Conservation (phyloP, 495 filamentous ascomycete genomes). For the Aspergillus baeticus region DNA sequence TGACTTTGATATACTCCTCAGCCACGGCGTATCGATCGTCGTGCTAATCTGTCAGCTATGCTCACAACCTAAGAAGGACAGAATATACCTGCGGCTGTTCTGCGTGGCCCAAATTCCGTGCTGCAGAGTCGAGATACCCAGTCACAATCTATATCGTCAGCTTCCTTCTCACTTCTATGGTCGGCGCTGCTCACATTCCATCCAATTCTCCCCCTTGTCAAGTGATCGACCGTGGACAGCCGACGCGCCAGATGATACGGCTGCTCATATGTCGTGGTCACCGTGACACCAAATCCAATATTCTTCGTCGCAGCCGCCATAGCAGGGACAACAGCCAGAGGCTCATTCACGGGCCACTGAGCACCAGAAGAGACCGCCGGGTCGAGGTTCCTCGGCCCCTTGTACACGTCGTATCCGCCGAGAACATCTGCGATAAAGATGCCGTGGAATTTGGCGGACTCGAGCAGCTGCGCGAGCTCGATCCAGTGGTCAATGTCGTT, state of each 20-base stretch:
- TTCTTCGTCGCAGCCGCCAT: slow-evolving; percentile 57
- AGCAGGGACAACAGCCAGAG: slow-evolving; percentile 41
- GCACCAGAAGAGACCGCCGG: slow-evolving; percentile 59
- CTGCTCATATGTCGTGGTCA: slow-evolving; percentile 68
- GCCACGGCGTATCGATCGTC: slow-evolving; percentile 67
- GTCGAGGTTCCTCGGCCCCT: slow-evolving; percentile 53
- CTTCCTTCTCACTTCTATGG: neutral
- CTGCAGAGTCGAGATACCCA: slow-evolving; percentile 65
- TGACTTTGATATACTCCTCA: slow-evolving; percentile 66
- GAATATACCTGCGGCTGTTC: slow-evolving; percentile 44
- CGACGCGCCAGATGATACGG: slow-evolving; percentile 67
- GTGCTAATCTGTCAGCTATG: slow-evolving; percentile 37
- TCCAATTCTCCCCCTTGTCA: slow-evolving; percentile 61
- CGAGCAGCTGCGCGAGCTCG: slow-evolving; percentile 48
- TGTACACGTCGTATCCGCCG: slow-evolving; percentile 67
- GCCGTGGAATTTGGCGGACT: slow-evolving; percentile 52
- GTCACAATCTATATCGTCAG: slow-evolving; percentile 53
- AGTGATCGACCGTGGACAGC: slow-evolving; percentile 65
- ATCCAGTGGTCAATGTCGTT: slow-evolving; percentile 53
- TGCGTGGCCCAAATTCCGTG: slow-evolving; percentile 55
- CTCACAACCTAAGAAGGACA: neutral
- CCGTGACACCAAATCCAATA: slow-evolving; percentile 69
- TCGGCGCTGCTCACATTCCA: slow-evolving; percentile 51
- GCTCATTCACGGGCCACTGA: slow-evolving; percentile 66
- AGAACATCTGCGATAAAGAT: slow-evolving; percentile 58